Evolutionary conservation across 306 rosid species (phyloP).

Genomic region (Dryas drummondii): DNA sequence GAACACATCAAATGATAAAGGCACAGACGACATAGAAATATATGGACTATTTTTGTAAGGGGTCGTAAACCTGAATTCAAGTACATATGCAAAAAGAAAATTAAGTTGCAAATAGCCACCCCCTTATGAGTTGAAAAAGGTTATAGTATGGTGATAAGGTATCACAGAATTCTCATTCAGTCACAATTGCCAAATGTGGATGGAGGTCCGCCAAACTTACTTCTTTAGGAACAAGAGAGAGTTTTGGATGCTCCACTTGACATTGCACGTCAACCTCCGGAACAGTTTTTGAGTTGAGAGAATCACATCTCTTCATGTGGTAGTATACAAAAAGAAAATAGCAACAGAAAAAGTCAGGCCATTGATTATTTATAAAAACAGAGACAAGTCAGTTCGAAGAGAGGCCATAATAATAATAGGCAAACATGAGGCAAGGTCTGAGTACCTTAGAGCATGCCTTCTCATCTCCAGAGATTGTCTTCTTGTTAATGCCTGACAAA

Average conservation of each 20-base stretch:
- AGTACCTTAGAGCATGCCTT: conserved; percentile 39
- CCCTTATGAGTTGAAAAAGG: not conserved
- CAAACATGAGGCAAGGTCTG: conserved; percentile 1
- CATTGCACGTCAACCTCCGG: not conserved
- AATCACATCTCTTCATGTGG: conserved; percentile 37
- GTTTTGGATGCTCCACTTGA: conserved; percentile 21
- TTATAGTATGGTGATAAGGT: not conserved
- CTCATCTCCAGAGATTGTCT: conserved; percentile 61
- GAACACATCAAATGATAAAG: not conserved
- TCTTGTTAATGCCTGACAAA: conserved; percentile 51
- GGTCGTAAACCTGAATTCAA: not conserved
- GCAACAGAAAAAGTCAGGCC: not conserved
- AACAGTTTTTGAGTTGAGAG: conserved; percentile 43
- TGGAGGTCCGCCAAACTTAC: conserved; percentile 43
- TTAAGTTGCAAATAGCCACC: not conserved
- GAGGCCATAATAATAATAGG: not conserved
- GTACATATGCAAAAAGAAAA: not conserved
- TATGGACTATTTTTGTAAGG: not conserved
- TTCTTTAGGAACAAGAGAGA: conserved; percentile 31
- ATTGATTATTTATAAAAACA: not conserved
- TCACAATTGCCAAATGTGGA: not conserved
- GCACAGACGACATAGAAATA: not conserved
- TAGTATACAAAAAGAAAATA: not conserved
- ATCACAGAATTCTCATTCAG: not conserved
- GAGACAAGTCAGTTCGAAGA: not conserved